Conservation (phyloP, 768 basidiomycete species). For the Arthromyces matolae region DNA sequence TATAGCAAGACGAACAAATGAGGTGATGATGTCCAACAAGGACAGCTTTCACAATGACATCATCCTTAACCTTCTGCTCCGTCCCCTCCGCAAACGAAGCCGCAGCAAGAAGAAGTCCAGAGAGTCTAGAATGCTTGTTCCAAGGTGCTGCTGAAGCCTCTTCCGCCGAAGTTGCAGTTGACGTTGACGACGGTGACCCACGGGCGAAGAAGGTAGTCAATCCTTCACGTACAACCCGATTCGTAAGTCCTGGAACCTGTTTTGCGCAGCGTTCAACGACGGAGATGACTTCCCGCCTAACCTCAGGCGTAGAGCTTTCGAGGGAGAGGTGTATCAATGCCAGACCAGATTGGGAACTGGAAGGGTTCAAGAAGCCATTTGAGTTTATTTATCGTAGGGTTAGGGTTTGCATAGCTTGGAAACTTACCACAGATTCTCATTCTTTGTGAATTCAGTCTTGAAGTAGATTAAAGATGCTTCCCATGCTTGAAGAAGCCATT, state of each 20-base stretch:
- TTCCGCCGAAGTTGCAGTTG: constrained; percentile 27
- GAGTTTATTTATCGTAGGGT: background rate
- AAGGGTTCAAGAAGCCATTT: background rate
- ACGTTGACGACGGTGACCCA: constrained; percentile 22
- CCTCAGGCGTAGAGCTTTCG: constrained; percentile 50
- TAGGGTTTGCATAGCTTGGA: too few relatives aligned
- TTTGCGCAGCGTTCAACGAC: constrained; percentile 38
- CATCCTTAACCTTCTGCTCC: constrained; percentile 38
- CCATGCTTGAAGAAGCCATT: constrained; percentile 71
- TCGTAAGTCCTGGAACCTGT: constrained; percentile 44
- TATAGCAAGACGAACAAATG: constrained; percentile 45
- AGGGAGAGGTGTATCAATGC: constrained; percentile 68
- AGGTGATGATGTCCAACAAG: constrained; percentile 72
- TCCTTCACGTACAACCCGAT: constrained; percentile 57
- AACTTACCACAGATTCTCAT: constrained; percentile 52
- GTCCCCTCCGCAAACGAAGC: constrained; percentile 43
- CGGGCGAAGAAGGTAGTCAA: constrained; percentile 45
- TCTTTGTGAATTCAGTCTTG: constrained; percentile 47
- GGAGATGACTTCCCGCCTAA: constrained; percentile 44
- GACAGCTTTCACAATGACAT: constrained; percentile 49
- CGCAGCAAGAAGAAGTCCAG: constrained; percentile 50
- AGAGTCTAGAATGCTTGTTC: constrained; percentile 51
- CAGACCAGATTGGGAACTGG: constrained; percentile 59
- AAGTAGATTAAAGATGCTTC: constrained; percentile 48
- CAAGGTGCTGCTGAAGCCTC: constrained; percentile 29